Conservation (phyloP, 371 early-diverging fungal genomes). For the Mucor piriformis region DNA sequence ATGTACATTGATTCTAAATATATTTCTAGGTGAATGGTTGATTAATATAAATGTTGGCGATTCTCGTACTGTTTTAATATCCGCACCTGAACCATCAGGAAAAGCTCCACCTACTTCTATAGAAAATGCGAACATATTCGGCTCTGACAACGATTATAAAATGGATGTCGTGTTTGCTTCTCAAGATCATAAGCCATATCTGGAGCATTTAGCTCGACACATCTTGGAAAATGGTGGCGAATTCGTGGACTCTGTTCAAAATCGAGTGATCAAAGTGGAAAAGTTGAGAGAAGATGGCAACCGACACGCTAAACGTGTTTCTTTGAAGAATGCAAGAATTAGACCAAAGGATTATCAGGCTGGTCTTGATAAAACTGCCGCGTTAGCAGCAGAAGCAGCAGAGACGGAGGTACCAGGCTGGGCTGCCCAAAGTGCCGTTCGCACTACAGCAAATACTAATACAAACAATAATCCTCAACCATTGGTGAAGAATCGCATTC, state of each 20-base stretch:
- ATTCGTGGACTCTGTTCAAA: constrained; percentile 68
- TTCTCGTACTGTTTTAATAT: constrained; percentile 70
- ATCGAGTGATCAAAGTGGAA: constrained; percentile 64
- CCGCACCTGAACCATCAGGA: constrained; percentile 45
- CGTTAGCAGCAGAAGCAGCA: background rate
- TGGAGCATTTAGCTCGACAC: constrained; percentile 66
- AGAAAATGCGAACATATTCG: constrained; percentile 17
- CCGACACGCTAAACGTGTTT: constrained; percentile 55
- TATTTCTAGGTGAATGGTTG: constrained; percentile 75
- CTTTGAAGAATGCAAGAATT: constrained; percentile 64
- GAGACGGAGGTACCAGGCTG: constrained; percentile 1
- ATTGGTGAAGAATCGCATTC: constrained; percentile 31
- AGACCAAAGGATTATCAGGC: constrained; percentile 46
- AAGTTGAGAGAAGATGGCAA: constrained; percentile 50
- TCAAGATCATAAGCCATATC: constrained; percentile 67
- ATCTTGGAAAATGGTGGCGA: constrained; percentile 69
- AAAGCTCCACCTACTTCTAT: constrained; percentile 15
- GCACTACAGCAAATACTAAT: constrained; percentile 25
- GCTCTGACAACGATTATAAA: constrained; percentile 41
- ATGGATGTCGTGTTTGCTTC: constrained; percentile 68
- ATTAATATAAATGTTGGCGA: constrained; percentile 86
- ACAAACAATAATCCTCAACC: constrained; percentile 10
- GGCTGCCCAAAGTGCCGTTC: constrained; percentile 37
- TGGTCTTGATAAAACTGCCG: constrained; percentile 11
- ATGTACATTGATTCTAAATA: constrained; percentile 75